Conservation (phyloP, 257 asterid genomes). For the Osmanthus fragrans region DNA sequence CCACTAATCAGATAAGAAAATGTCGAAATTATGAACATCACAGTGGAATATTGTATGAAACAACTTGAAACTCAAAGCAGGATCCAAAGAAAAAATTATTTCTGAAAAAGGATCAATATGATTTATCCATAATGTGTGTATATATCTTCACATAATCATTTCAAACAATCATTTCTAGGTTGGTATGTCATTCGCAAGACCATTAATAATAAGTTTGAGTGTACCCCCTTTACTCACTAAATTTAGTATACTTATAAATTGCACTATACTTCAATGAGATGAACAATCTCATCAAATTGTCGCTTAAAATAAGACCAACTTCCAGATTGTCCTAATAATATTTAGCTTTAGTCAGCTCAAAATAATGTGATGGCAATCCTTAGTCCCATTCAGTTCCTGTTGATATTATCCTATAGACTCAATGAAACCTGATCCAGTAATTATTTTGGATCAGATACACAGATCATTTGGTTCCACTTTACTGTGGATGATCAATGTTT, state of each 20-base stretch:
- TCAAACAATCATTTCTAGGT: too few species aligned
- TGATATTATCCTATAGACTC: neutral
- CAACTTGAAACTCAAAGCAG: neutral
- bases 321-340: neutral
- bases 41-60: neutral
- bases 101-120: neutral
- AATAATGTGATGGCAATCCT: neutral
- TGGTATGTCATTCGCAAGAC: neutral
- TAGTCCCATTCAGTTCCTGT: neutral
- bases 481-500: neutral
- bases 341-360: neutral
- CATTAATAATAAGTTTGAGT: neutral
- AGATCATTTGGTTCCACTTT: neutral
- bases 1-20: slow-evolving; percentile 14
- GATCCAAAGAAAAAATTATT: neutral
- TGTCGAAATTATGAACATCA: slow-evolving; percentile 5
- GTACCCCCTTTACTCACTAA: neutral
- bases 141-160: slow-evolving; percentile 13
- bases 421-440: neutral
- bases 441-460: neutral
- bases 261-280: neutral
- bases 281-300: neutral
- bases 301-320: slow-evolving; percentile 4
- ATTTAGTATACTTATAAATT: neutral
- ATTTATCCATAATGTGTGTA: slow-evolving; percentile 10